Percentiles rank a stretch among this genome's conserved stretches.
These are phyloP conservation scores for Melaleuca alternifolia DNA, from an alignment of 345 rosid species.

Conservation along the genomic window DNA sequence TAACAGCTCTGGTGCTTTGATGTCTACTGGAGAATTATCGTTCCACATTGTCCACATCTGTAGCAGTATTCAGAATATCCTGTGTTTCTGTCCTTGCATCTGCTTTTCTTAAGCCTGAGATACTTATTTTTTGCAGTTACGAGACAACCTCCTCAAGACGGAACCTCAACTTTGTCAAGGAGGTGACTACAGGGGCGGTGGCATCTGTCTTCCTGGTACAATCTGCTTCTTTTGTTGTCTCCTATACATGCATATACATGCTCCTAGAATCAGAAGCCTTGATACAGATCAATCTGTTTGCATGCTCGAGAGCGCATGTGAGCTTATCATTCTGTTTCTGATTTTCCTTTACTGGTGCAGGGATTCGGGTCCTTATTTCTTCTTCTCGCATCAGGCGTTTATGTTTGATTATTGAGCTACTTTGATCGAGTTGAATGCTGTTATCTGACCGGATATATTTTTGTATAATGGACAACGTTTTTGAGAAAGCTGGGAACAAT, in stretches of 20 bases:
- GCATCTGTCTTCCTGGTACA: slow-evolving; percentile 83
- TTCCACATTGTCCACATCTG: neutral
- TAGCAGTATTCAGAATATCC: neutral
- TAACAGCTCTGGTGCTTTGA: neutral
- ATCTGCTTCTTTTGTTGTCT: neutral
- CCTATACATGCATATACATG: neutral
- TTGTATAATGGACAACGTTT: neutral
- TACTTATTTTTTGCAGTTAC: slow-evolving; percentile 35
- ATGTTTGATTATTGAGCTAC: slow-evolving; percentile 34
- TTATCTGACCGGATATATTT: neutral
- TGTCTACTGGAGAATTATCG: neutral
- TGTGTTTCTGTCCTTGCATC: neutral
- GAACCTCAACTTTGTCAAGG: slow-evolving; percentile 61
- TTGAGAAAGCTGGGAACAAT: neutral
- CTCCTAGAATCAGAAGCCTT: neutral
- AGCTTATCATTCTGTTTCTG: neutral
- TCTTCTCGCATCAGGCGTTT: slow-evolving; percentile 81
- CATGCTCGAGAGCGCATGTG: neutral
- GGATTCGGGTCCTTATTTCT: slow-evolving; percentile 92
- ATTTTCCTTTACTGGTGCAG: slow-evolving; percentile 27
- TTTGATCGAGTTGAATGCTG: neutral
- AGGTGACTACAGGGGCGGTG: slow-evolving; percentile 58
- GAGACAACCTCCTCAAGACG: slow-evolving; percentile 78
- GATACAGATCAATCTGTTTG: neutral
- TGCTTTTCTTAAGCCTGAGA: neutral